Evolutionary conservation across 768 basidiomycete species (phyloP), one percentile per base, ranked within the genome.

Genomic region (Rhodotorula kratochvilovae): DNA sequence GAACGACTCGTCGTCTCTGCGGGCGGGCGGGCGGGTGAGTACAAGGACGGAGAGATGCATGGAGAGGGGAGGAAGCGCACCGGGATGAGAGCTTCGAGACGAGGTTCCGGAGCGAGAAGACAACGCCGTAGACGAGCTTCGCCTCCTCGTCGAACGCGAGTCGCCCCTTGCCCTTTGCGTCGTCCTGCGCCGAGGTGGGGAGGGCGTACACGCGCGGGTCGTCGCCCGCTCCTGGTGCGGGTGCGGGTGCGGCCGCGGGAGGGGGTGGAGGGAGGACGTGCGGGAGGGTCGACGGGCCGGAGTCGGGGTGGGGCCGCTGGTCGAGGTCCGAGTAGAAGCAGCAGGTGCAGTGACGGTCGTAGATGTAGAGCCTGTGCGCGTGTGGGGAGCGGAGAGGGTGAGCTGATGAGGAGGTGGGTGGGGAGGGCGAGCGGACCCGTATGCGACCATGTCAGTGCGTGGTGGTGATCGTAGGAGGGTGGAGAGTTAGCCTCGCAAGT

Each of bases 211-310:
- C 89, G 0, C 89, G 84, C 39, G 81, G 81, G 5, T 88, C 85
- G 16, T 84, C 81, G 91, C 83, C n/a, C 2, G 88, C 89, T 79
- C 88, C 29, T 88, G 87, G 43, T 87, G 85, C 63, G 85, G 87
- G 0, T 88, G 87, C 61, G 91, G 66, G 11, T 12, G 35, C 51
- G 4, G 68, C 6, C 8, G 63, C 87, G 77, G 94, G 89, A 90
- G 92, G 95, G 80, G 95, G 91, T 75, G 96, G 92, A 80, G 97
- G 96, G 82, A 95, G 97, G 57, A 98, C 86, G 78, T 91, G 92
- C 29, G 71, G 66, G 12, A 72, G 46, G 23, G 71, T 85, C 85
- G 81, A 94, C 93, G 80, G 96, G 91, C 81, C 95, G 92, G 79
- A 31, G 17, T 54, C 56, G 57, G 56, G 19, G 45, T 39, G 66